Evolutionary conservation across 1,284 basidiomycete species (phyloP), one percentile per base, ranked within the genome.

Genomic region (Marasmius tenuissimus): DNA sequence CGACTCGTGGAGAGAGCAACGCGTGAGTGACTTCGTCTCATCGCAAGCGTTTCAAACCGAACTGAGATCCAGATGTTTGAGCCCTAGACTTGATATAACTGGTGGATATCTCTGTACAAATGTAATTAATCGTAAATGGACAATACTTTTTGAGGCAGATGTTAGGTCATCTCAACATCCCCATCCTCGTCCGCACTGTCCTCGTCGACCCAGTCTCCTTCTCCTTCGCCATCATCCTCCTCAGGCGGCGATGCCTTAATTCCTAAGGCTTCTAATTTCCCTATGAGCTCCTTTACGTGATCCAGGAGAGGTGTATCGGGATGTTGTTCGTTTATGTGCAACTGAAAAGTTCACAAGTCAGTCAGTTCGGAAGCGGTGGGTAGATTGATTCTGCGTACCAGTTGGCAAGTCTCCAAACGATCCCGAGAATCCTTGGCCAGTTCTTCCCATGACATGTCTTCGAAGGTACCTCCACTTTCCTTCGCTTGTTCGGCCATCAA

Each of bases 401-500:
- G 83, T 74, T 86, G 84, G 75, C 93, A 95, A 14, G 91, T 93
- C 68, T 94, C 89, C 61, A 97, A 75, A 71, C 91, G 93, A 70
- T 95, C 88, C 66, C 91, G 81, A 0, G 92, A 79, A 72, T 96
- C 94, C 63, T 84, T 85, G 37, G 87, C 92, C 61, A 96, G 87
- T 65, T 96, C 94, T 70, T 89, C 83, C 84, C 89, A 91, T 5
- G 83, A 81, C 61, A 92, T 70, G 11, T 83, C 85, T 58, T 86
- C 86, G 4, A 86, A 74, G 47, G 81, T 83, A 14, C 78, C 81
- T n/a, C 81, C 84, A 37, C 74, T 81, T 64, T 87, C 85, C 63
- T 83, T 81, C 16, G 84, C 83, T 63, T 85, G 82, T 70, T 92
- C 87, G 0, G 85, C 82, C 84, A 89, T 86, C 48, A 96, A 78